A percentile compares a stretch with the other conserved stretches of the same genome.
These are phyloP conservation scores for Suhomyces maxii DNA, from an alignment of 1,139 yeast species.

Conservation along the genomic window DNA sequence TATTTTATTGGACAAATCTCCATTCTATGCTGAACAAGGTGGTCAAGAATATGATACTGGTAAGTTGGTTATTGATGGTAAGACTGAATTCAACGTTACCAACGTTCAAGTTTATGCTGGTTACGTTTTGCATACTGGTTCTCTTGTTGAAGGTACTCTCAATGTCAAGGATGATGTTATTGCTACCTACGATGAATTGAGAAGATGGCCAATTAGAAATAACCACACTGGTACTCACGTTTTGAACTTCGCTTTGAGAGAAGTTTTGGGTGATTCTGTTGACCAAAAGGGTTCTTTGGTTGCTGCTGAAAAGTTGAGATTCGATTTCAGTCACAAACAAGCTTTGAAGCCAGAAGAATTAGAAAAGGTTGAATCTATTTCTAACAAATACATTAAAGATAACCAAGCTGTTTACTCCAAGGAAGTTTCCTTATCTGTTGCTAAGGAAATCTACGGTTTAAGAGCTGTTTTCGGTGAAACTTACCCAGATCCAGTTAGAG, in stretches of 20 bases:
- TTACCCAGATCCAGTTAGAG: constrained; percentile 98
- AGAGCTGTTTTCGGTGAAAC: constrained; percentile 99
- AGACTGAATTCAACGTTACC: constrained; percentile 81
- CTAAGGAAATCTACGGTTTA: constrained; percentile 75
- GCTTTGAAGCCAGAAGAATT: constrained; percentile 73
- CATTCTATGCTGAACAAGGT: constrained; percentile 98
- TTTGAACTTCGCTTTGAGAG: constrained; percentile 83
- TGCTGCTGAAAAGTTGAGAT: constrained; percentile 91
- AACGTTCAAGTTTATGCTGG: constrained; percentile 94
- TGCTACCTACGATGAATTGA: constrained; percentile 86
- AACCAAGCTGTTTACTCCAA: constrained; percentile 75
- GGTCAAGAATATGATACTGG: constrained; percentile 98
- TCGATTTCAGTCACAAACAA: constrained; percentile 92
- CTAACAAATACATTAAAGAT: constrained; percentile 68
- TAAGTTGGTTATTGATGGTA: constrained; percentile 83
- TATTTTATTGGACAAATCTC: constrained; percentile 80
- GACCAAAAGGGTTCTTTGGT: constrained; percentile 98
- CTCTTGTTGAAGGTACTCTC: constrained; percentile 71
- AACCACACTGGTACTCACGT: constrained; percentile 99
- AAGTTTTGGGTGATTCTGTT: constrained; percentile 80
- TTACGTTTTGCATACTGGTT: constrained; percentile 93
- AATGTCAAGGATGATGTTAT: constrained; percentile 68
- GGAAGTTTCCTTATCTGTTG: constrained; percentile 74
- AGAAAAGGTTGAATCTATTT: constrained; percentile 69
- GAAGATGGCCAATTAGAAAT: constrained; percentile 96